These are phyloP conservation scores for Fennellomyces sp. DNA, from an alignment of 371 early-diverging fungal genomes.

Conservation along the genomic window DNA sequence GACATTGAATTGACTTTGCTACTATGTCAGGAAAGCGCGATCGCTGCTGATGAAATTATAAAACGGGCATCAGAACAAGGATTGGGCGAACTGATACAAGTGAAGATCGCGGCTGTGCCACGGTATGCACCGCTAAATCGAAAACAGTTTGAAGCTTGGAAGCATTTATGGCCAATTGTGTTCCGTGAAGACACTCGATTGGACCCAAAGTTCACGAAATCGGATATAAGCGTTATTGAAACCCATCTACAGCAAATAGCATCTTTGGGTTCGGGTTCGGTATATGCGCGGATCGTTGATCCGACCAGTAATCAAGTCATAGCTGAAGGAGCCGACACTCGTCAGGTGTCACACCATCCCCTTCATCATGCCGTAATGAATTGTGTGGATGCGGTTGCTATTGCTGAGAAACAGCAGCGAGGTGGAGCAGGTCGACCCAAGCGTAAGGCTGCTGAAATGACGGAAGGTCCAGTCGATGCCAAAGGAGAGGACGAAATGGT, in stretches of 20 bases:
- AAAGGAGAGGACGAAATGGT: too few species aligned
- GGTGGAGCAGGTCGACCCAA: slow-evolving; percentile 26
- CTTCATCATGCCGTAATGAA: slow-evolving; percentile 69
- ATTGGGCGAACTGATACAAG: slow-evolving; percentile 12
- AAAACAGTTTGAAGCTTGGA: slow-evolving; percentile 63
- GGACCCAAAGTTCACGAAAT: slow-evolving; percentile 48
- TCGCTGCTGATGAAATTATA: slow-evolving; percentile 17
- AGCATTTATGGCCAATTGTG: slow-evolving; percentile 58
- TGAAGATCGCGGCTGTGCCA: slow-evolving; percentile 35
- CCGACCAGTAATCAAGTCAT: slow-evolving; percentile 41
- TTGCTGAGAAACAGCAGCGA: slow-evolving; percentile 14
- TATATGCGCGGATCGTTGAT: slow-evolving; percentile 51
- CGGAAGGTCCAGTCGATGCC: not conserved
- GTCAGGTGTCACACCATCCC: slow-evolving; percentile 47
- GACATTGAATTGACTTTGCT: slow-evolving; percentile 31
- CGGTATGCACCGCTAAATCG: slow-evolving; percentile 55
- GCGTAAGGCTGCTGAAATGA: slow-evolving; percentile 21
- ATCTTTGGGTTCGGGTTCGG: slow-evolving; percentile 1
- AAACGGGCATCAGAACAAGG: slow-evolving; percentile 17
- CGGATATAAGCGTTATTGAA: slow-evolving; percentile 44
- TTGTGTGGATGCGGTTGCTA: slow-evolving; percentile 54
- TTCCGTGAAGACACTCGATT: slow-evolving; percentile 62
- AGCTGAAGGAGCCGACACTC: slow-evolving; percentile 51
- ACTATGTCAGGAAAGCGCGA: slow-evolving; percentile 24
- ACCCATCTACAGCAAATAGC: slow-evolving; percentile 22